Evolutionary conservation across 805 yeast species (phyloP).

Genomic region (Saturnispora halmiae): DNA sequence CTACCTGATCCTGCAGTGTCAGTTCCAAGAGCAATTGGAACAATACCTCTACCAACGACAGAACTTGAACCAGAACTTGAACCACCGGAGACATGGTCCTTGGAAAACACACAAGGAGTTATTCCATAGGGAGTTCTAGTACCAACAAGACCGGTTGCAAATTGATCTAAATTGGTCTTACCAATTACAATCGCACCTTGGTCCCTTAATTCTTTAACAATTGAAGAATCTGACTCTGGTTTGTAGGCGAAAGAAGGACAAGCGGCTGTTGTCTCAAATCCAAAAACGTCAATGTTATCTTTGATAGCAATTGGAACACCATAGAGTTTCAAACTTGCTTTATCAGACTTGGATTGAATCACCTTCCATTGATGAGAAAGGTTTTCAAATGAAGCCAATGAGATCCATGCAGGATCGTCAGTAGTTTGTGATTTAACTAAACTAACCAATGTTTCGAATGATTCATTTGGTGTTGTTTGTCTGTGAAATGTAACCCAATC

Average conservation of each 20-base stretch:
- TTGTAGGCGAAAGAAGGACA: slow-evolving; percentile 74
- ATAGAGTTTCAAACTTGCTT: slow-evolving; percentile 53
- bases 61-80: slow-evolving; percentile 95
- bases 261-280: slow-evolving; percentile 85
- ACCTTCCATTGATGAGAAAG: slow-evolving; percentile 70
- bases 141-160: slow-evolving; percentile 96
- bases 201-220: slow-evolving; percentile 63
- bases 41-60: slow-evolving; percentile 82
- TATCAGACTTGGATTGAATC: slow-evolving; percentile 53
- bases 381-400: slow-evolving; percentile 55
- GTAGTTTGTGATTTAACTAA: slow-evolving; percentile 39
- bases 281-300: slow-evolving; percentile 86
- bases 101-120: slow-evolving; percentile 70
- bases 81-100: slow-evolving; percentile 84
- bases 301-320: slow-evolving; percentile 96
- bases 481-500: slow-evolving; percentile 72
- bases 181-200: slow-evolving; percentile 92
- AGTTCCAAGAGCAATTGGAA: slow-evolving; percentile 85
- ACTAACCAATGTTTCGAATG: slow-evolving; percentile 39
- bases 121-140: slow-evolving; percentile 91
- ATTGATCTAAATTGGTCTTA: slow-evolving; percentile 92
- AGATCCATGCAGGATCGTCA: slow-evolving; percentile 86
- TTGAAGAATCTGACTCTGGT: slow-evolving; percentile 66
- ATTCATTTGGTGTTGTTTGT: slow-evolving; percentile 50
- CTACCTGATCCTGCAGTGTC: slow-evolving; percentile 98